A percentile compares a stretch with the other conserved stretches of the same genome.
These are phyloP conservation scores for Phytophthora quininea DNA, from an alignment of 352 stramenopile genomes.

Conservation along the genomic window DNA sequence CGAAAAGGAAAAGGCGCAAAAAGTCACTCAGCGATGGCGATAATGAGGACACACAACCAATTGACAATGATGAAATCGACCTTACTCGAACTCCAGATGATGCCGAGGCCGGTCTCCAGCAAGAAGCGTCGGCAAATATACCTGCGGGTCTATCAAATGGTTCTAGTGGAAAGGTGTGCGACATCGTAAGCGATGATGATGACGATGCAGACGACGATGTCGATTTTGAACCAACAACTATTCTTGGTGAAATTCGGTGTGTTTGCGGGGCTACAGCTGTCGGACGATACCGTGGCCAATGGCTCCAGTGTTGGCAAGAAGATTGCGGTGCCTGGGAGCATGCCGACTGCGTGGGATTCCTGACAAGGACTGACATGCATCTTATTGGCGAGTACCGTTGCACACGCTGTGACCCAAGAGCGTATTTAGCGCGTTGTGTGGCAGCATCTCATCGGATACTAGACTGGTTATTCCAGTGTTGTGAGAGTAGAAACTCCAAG, in stretches of 20 bases:
- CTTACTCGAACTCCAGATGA: slow-evolving; percentile 29
- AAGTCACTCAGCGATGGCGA: slow-evolving; percentile 5
- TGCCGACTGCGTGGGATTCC: slow-evolving; percentile 68
- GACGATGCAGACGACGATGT: slow-evolving; percentile 21
- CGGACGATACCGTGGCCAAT: slow-evolving; percentile 59
- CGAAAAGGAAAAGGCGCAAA: slow-evolving; percentile 30
- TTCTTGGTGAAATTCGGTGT: slow-evolving; percentile 64
- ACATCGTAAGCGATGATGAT: slow-evolving; percentile 14
- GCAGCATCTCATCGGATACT: slow-evolving; percentile 37
- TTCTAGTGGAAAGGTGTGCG: background rate
- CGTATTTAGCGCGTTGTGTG: slow-evolving; percentile 37
- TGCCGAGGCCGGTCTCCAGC: slow-evolving; percentile 3
- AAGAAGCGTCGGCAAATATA: background rate
- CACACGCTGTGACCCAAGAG: slow-evolving; percentile 47
- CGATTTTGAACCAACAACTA: slow-evolving; percentile 20
- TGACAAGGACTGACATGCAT: slow-evolving; percentile 30
- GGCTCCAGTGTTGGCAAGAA: slow-evolving; percentile 71
- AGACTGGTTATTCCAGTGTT: slow-evolving; percentile 76
- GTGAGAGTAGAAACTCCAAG: slow-evolving; percentile 55
- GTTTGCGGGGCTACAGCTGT: slow-evolving; percentile 54
- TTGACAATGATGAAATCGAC: slow-evolving; percentile 21
- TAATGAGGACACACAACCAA: background rate
- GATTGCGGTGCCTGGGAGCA: slow-evolving; percentile 75
- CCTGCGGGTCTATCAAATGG: background rate
- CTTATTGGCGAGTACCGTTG: slow-evolving; percentile 46